phyloP scores from a whole-genome alignment of 2,329 filamentous ascomycete species.

The Gliomastix tumulicola region DNA sequence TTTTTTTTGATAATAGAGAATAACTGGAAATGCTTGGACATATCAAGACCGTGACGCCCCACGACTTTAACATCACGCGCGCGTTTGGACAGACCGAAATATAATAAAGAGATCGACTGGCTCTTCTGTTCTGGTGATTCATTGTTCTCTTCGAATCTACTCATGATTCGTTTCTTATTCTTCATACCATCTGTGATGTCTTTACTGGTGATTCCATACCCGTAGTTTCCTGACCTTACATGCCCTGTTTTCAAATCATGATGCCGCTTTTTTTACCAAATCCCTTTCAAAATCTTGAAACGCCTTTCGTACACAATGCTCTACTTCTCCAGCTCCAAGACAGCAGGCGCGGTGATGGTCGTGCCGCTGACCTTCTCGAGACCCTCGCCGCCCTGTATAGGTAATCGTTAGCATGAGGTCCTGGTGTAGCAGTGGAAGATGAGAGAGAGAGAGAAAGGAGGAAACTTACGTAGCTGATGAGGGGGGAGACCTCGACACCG shows the following conservation, averaged over 20 bases:
- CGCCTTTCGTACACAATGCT: not conserved
- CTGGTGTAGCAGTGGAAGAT: too few species aligned
- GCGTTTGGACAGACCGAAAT: too few species aligned
- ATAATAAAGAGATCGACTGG: too few species aligned
- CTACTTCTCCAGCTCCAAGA: slow-evolving; percentile 37
- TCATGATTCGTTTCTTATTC: too few species aligned
- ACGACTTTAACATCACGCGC: too few species aligned
- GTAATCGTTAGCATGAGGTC: slow-evolving; percentile 12
- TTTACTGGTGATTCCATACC: too few species aligned
- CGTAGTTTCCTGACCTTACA: not conserved
- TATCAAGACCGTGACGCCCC: too few species aligned
- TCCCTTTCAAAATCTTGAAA: not conserved
- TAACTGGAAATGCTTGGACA: too few species aligned
- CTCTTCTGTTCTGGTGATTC: too few species aligned
- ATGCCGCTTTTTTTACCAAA: not conserved
- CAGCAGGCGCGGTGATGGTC: slow-evolving; percentile 43
- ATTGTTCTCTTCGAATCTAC: too few species aligned
- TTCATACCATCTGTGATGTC: too few species aligned
- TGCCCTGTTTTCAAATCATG: not conserved
- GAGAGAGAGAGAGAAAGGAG: not conserved
- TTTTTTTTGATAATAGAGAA: too few species aligned
- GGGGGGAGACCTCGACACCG: slow-evolving; percentile 84
- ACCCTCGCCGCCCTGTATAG: slow-evolving; percentile 51
- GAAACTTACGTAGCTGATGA: slow-evolving; percentile 87
- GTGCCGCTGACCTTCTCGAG: slow-evolving; percentile 48